Conservation (phyloP, 345 rosid species). For the Litchi chinensis region DNA sequence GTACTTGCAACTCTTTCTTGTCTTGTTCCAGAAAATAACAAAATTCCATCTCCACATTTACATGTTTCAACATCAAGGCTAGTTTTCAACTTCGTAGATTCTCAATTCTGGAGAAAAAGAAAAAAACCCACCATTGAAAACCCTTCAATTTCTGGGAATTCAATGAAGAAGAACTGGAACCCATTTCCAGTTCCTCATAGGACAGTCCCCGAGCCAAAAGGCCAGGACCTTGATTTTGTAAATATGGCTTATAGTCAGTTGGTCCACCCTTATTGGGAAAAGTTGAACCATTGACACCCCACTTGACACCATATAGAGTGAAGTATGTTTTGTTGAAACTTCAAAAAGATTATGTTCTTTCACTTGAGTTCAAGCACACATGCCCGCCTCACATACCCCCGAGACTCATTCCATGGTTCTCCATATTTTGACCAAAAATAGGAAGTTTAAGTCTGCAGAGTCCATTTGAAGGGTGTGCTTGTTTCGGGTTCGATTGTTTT, state of each 20-base stretch:
- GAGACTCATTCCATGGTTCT: too few species aligned
- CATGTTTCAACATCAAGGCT: slow-evolving; percentile 13
- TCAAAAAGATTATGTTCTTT: too few species aligned
- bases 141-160: slow-evolving; percentile 20
- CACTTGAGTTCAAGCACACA: too few species aligned
- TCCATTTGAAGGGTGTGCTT: too few species aligned
- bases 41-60: not conserved
- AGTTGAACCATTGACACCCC: too few species aligned
- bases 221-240: slow-evolving; percentile 84
- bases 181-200: slow-evolving; percentile 72
- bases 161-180: slow-evolving; percentile 26
- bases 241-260: slow-evolving; percentile 81
- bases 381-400: too few species aligned
- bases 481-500: too few species aligned
- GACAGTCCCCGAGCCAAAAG: slow-evolving; percentile 60
- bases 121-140: slow-evolving; percentile 4
- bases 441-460: too few species aligned
- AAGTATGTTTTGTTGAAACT: too few species aligned
- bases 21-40: not conserved
- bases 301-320: too few species aligned
- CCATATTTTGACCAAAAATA: too few species aligned
- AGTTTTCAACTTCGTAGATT: slow-evolving; percentile 25
- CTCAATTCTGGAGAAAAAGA: slow-evolving; percentile 32
- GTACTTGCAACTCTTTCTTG: not conserved
- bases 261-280: slow-evolving; percentile 77